These are phyloP conservation scores for Psilocybe azurescens DNA, from an alignment of 768 basidiomycete species.

Conservation along the genomic window DNA sequence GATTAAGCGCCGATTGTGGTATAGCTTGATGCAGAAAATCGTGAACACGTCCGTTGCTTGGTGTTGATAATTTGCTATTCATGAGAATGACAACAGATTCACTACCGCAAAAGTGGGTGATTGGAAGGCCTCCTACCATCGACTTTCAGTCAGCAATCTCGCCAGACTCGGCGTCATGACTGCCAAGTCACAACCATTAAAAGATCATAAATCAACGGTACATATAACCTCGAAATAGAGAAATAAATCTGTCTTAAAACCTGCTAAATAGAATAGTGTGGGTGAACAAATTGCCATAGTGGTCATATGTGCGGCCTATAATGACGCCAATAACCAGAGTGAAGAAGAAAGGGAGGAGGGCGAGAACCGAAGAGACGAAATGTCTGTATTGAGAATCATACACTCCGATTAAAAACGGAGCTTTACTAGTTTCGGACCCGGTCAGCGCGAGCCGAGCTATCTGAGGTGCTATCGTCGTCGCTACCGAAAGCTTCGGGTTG, in stretches of 20 bases:
- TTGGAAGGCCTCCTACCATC: too few species aligned
- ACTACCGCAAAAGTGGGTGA: too few species aligned
- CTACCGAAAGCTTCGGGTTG: neutral
- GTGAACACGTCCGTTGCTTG: too few species aligned
- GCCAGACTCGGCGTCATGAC: too few species aligned
- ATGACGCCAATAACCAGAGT: conserved; percentile 12
- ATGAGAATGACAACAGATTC: too few species aligned
- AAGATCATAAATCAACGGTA: too few species aligned
- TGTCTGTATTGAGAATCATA: neutral
- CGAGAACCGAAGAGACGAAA: neutral
- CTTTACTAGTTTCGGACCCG: neutral
- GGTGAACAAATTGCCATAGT: neutral
- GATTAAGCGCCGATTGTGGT: too few species aligned
- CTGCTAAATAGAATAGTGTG: neutral
- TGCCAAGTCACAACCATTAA: too few species aligned
- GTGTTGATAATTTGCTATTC: too few species aligned
- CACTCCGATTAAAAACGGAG: neutral
- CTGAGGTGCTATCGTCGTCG: neutral
- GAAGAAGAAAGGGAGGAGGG: conserved; percentile 8
- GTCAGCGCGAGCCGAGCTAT: neutral
- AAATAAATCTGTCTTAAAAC: neutral
- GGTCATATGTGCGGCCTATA: conserved; percentile 9
- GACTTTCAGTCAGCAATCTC: too few species aligned
- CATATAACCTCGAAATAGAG: too few species aligned
- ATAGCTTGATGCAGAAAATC: too few species aligned